These are phyloP conservation scores for Arthrobotrys sphaeroides DNA, from an alignment of 2,329 filamentous ascomycete species.

Conservation along the genomic window DNA sequence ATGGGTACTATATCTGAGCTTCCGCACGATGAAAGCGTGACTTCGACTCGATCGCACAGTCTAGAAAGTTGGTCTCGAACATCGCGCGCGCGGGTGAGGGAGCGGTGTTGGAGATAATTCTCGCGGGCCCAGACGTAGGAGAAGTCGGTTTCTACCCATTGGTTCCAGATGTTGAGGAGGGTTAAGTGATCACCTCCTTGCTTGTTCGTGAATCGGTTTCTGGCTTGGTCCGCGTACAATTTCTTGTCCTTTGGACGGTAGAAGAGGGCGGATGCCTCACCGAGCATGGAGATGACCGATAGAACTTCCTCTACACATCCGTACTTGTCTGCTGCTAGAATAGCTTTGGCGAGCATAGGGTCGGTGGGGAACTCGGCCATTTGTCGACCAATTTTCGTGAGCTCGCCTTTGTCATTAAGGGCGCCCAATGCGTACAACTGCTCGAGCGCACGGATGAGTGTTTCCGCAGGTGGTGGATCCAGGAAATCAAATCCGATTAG, in stretches of 20 bases:
- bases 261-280: constrained; percentile 87
- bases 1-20: constrained; percentile 78
- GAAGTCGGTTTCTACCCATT: constrained; percentile 94
- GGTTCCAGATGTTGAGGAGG: constrained; percentile 90
- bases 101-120: constrained; percentile 91
- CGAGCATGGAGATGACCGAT: constrained; percentile 92
- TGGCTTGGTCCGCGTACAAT: constrained; percentile 89
- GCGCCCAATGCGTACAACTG: constrained; percentile 90
- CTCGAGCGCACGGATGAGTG: constrained; percentile 86
- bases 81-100: constrained; percentile 86
- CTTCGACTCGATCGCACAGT: constrained; percentile 91
- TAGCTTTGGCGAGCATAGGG: constrained; percentile 87
- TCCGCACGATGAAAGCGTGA: constrained; percentile 72
- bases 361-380: constrained; percentile 97
- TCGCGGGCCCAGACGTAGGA: constrained; percentile 86
- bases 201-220: constrained; percentile 85
- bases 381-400: constrained; percentile 89
- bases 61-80: constrained; percentile 92
- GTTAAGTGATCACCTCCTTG: constrained; percentile 91
- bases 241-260: constrained; percentile 98
- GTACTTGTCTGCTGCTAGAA: constrained; percentile 86
- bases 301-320: constrained; percentile 94
- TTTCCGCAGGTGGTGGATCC: constrained; percentile 89
- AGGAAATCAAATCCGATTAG: constrained; percentile 95
- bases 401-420: constrained; percentile 83